Percentiles rank a stretch among this genome's conserved stretches.
These are phyloP conservation scores for Nothomitra cinnamomea DNA, from an alignment of 2,329 filamentous ascomycete species.

Conservation along the genomic window DNA sequence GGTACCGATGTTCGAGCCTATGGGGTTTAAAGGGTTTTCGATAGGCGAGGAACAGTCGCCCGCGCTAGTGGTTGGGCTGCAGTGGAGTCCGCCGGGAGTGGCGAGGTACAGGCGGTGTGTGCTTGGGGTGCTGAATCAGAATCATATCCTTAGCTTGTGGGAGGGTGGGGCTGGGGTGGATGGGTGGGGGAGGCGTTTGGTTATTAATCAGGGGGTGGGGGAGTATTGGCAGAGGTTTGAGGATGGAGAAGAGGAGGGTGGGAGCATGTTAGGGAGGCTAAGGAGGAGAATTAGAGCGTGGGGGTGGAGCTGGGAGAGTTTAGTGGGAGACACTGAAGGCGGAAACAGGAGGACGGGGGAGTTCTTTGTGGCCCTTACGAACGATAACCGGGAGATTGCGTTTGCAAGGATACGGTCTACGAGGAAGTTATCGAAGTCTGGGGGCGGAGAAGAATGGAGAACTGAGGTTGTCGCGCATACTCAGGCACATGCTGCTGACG, in stretches of 20 bases:
- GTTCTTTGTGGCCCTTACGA: constrained; percentile 7
- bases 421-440: too few species aligned
- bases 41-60: constrained; percentile 41
- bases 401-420: constrained; percentile 6
- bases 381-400: constrained; percentile 9
- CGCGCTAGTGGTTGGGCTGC: constrained; percentile 30
- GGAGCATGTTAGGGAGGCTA: constrained; percentile 21
- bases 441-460: background rate
- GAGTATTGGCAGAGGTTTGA: constrained; percentile 20
- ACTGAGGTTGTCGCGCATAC: background rate
- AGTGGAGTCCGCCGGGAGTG: constrained; percentile 40
- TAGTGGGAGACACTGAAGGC: background rate
- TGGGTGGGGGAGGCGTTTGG: constrained; percentile 33
- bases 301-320: constrained; percentile 20
- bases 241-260: constrained; percentile 11
- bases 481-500: background rate
- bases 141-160: constrained; percentile 39
- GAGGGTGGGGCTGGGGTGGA: constrained; percentile 25
- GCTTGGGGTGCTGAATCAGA: constrained; percentile 38
- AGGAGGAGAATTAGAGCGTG: constrained; percentile 25
- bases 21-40: constrained; percentile 31
- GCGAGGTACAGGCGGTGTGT: constrained; percentile 35
- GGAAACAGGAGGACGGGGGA: background rate
- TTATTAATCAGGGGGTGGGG: constrained; percentile 34
- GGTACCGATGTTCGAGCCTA: constrained; percentile 28